phyloP scores from a whole-genome alignment of 805 yeast species.

The Kurtzmaniella cleridarum region DNA sequence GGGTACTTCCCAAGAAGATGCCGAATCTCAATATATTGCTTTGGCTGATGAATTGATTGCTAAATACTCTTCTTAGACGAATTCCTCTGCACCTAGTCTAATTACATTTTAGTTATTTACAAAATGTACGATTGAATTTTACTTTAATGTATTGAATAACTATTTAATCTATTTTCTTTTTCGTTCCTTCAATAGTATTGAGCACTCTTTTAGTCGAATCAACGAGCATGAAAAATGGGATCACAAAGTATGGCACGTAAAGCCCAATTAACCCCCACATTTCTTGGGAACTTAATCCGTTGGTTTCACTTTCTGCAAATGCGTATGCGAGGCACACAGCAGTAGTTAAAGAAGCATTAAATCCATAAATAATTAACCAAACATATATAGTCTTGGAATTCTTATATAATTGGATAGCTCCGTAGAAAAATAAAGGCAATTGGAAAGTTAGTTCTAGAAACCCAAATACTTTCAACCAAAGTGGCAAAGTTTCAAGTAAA shows the following conservation, averaged over 20 bases:
- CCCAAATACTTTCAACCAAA: slow-evolving; percentile 74
- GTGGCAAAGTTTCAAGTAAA: slow-evolving; percentile 51
- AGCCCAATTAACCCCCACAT: slow-evolving; percentile 41
- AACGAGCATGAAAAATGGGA: slow-evolving; percentile 54
- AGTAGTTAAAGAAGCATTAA: slow-evolving; percentile 80
- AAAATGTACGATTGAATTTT: not conserved
- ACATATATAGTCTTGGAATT: slow-evolving; percentile 13
- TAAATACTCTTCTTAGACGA: slow-evolving; percentile 23
- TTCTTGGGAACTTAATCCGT: slow-evolving; percentile 36
- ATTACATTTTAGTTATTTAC: too few relatives aligned
- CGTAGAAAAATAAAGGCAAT: slow-evolving; percentile 66
- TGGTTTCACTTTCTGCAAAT: slow-evolving; percentile 21
- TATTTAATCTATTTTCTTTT: not conserved
- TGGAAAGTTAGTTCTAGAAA: slow-evolving; percentile 69
- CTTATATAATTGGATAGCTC: slow-evolving; percentile 21
- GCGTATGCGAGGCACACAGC: slow-evolving; percentile 61
- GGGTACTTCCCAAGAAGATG: slow-evolving; percentile 85
- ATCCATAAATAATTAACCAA: slow-evolving; percentile 61
- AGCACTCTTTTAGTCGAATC: slow-evolving; percentile 31
- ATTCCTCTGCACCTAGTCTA: too few relatives aligned
- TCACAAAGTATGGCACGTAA: slow-evolving; percentile 66
- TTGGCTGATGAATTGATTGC: slow-evolving; percentile 60
- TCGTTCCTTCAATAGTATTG: not conserved
- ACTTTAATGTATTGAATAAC: not conserved
- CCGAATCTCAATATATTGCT: slow-evolving; percentile 74